Percentiles rank a stretch among this genome's conserved stretches.
Conservation (phyloP, 768 basidiomycete species). For the Podaxis pistillaris region DNA sequence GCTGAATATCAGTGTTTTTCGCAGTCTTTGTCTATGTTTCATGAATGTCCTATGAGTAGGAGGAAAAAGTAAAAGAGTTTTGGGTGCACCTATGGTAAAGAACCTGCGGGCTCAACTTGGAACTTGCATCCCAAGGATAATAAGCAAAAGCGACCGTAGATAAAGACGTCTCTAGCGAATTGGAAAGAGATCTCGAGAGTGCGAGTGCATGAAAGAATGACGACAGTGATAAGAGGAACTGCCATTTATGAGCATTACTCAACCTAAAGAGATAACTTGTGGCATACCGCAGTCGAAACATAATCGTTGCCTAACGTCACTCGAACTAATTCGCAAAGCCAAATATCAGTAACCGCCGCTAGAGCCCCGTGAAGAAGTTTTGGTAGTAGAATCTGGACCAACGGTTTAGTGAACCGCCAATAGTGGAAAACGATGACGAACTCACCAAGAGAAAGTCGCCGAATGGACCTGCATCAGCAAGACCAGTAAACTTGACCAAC, state of each 20-base stretch:
- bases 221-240: slow-evolving; percentile 80
- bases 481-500: slow-evolving; percentile 51
- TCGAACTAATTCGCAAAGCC: slow-evolving; percentile 59
- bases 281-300: slow-evolving; percentile 61
- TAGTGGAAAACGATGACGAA: slow-evolving; percentile 18
- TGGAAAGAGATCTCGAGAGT: slow-evolving; percentile 86
- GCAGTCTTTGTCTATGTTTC: slow-evolving; percentile 28
- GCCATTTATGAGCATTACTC: not conserved
- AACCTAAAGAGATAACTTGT: not conserved
- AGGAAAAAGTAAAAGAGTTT: not conserved
- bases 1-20: slow-evolving; percentile 52
- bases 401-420: not conserved
- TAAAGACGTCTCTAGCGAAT: slow-evolving; percentile 88
- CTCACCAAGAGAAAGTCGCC: slow-evolving; percentile 63
- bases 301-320: slow-evolving; percentile 57
- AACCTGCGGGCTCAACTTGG: slow-evolving; percentile 32
- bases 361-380: slow-evolving; percentile 71
- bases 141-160: slow-evolving; percentile 72
- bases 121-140: slow-evolving; percentile 69
- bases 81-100: slow-evolving; percentile 36
- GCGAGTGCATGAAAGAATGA: slow-evolving; percentile 87
- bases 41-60: slow-evolving; percentile 19
- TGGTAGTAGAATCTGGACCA: slow-evolving; percentile 65
- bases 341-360: slow-evolving; percentile 81
- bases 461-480: slow-evolving; percentile 42